Evolutionary conservation across 2,329 filamentous ascomycete species (phyloP).

Genomic region (Fusarium albidum): DNA sequence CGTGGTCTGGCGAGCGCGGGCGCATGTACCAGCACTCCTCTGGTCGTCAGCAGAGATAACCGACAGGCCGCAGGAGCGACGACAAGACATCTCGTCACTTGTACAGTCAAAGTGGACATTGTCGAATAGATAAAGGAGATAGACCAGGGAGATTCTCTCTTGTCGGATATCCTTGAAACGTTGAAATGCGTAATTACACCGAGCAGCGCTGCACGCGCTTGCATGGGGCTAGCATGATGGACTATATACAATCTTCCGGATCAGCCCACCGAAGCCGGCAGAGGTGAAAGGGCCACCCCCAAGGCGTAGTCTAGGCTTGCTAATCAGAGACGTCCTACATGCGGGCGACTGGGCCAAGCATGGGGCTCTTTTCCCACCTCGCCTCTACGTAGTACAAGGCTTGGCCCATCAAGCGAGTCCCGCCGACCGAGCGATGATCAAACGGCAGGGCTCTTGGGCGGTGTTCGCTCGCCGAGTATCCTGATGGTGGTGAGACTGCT

Average conservation of each 20-base stretch:
- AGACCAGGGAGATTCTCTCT: too few relatives aligned
- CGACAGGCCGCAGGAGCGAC: not conserved
- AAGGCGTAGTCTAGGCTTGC: constrained; percentile 6
- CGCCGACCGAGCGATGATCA: not conserved
- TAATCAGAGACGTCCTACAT: not conserved
- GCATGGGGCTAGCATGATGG: not conserved
- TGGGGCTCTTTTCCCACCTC: not conserved
- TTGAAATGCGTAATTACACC: constrained; percentile 4
- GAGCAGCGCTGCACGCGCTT: too few relatives aligned
- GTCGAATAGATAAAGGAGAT: too few relatives aligned
- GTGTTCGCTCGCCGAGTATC: not conserved
- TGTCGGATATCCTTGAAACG: not conserved
- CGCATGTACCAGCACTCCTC: not conserved
- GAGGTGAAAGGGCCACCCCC: not conserved
- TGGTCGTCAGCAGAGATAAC: not conserved
- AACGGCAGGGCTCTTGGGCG: not conserved
- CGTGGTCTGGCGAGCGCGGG: not conserved
- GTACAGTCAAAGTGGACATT: too few relatives aligned
- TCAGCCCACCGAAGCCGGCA: constrained; percentile 7
- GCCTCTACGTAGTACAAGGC: not conserved
- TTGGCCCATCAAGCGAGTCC: constrained; percentile 4
- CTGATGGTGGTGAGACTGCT: constrained; percentile 9
- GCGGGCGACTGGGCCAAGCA: too few relatives aligned
- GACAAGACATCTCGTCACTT: not conserved
- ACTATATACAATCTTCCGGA: constrained; percentile 9